Conservation (phyloP, 345 rosid species). For the Brassica cretica region DNA sequence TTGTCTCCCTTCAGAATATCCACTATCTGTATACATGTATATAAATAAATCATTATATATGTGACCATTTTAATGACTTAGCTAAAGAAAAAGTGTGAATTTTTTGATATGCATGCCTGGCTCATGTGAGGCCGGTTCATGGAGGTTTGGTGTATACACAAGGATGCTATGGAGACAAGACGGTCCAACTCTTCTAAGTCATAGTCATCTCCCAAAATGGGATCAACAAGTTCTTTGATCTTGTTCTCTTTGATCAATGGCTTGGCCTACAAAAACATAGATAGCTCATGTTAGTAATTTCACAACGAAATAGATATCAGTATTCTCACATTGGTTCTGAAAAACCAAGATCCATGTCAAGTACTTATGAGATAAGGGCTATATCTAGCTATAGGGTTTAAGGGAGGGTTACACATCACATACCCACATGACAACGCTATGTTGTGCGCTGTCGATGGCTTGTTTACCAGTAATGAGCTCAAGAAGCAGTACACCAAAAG, state of each 20-base stretch:
- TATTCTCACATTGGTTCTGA: not conserved
- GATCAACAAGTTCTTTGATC: slow-evolving; percentile 62
- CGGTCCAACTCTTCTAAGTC: slow-evolving; percentile 55
- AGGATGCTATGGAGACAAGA: slow-evolving; percentile 51
- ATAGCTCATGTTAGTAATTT: not conserved
- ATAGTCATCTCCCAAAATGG: slow-evolving; percentile 53
- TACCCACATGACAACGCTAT: slow-evolving; percentile 93
- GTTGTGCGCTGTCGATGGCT: slow-evolving; percentile 75
- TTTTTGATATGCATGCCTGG: slow-evolving; percentile 51
- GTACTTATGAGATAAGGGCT: slow-evolving; percentile 8
- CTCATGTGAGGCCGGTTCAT: slow-evolving; percentile 69
- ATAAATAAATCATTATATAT: not conserved
- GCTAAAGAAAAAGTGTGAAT: not conserved
- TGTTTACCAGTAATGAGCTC: slow-evolving; percentile 87
- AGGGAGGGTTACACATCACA: slow-evolving; percentile 33
- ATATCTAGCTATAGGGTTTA: slow-evolving; percentile 1
- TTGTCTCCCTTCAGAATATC: slow-evolving; percentile 61
- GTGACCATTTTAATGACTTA: not conserved
- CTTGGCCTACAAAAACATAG: slow-evolving; percentile 54
- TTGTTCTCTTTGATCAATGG: slow-evolving; percentile 56
- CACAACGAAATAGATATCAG: not conserved
- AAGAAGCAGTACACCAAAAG: slow-evolving; percentile 75
- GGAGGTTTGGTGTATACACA: slow-evolving; percentile 63
- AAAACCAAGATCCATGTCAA: slow-evolving; percentile 3
- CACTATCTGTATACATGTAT: slow-evolving; percentile 46